Evolutionary conservation across 441 rosid genomes (phyloP), one percentile per base, ranked within the genome.

Genomic region (Hypseocharis bilobata): DNA sequence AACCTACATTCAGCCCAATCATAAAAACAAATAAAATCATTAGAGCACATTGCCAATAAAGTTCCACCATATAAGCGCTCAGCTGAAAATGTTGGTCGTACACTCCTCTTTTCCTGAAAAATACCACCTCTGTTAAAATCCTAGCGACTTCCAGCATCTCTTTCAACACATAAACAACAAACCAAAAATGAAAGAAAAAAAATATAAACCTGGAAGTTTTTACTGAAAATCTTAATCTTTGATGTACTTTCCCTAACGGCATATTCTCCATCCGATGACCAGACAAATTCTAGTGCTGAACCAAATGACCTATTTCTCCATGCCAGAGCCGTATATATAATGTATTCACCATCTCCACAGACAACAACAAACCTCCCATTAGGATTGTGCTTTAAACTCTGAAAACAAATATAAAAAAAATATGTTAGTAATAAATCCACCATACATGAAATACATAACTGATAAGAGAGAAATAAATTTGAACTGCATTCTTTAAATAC

Each of bases 231-330:
- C 81, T 88, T 91, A 30, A 94, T 84, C 88, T 85, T 91, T 64
- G 99, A 82, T 49, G 98, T 77, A 75, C 96, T 94, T 78, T 94
- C 99, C 74, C 96, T 84, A 71, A 86, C 92, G 76, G 98, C 99
- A 85, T 89, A 87, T 77, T 94, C 98, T 54, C 99, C 97, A 63
- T 94, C 99, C 63, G 89, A 82, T 29, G 99, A 91, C 99, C 99
- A 94, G 65, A 78, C 92, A 72, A 91, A 88, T 83, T 91, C 99
- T 82, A 94, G 74, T 6, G 94, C 96, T 38, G 96, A 91, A 67
- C 99, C 99, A 86, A 91, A 93, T 60, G 99, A 93, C 75, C 97
- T 85, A 74, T 93, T 91, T 78, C 99, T 89, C 99, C 99, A 93
- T 22, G 99, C 99, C 81, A 93, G 74, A 76, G 99, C 97, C 19